Conservation (phyloP, 139 green algal genomes). For the Chlorella sp. region DNA sequence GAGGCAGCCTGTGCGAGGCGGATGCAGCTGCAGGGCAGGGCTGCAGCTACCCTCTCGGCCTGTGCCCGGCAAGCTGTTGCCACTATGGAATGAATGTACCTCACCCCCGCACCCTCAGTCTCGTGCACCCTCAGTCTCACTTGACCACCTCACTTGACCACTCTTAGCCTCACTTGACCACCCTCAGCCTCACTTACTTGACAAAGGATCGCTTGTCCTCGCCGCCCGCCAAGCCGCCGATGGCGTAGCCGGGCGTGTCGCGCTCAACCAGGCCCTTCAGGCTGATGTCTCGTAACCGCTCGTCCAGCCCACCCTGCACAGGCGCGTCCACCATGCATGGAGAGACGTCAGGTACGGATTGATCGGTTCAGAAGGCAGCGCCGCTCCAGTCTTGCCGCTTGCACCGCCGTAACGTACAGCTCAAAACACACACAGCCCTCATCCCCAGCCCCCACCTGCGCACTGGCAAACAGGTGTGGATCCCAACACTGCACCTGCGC, state of each 20-base stretch:
- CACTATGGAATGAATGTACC: too few relatives aligned
- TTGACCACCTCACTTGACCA: too few relatives aligned
- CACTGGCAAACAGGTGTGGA: background rate
- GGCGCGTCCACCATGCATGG: too few relatives aligned
- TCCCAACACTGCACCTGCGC: too few relatives aligned
- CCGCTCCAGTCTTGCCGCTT: background rate
- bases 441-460: background rate
- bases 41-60: background rate
- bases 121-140: too few relatives aligned
- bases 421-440: background rate
- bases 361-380: too few relatives aligned
- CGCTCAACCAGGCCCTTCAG: slow-evolving; percentile 74
- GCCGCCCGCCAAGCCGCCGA: slow-evolving; percentile 93
- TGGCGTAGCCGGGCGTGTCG: slow-evolving; percentile 89
- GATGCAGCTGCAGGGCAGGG: background rate
- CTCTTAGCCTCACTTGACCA: too few relatives aligned
- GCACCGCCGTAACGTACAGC: background rate
- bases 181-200: background rate
- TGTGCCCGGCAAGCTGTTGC: background rate
- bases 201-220: slow-evolving; percentile 94
- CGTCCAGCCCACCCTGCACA: slow-evolving; percentile 73
- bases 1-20: too few relatives aligned
- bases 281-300: slow-evolving; percentile 72
- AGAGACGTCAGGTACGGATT: too few relatives aligned
- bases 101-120: too few relatives aligned